phyloP scores from a whole-genome alignment of 2,329 filamentous ascomycete species.

The Apiospora sp. region DNA sequence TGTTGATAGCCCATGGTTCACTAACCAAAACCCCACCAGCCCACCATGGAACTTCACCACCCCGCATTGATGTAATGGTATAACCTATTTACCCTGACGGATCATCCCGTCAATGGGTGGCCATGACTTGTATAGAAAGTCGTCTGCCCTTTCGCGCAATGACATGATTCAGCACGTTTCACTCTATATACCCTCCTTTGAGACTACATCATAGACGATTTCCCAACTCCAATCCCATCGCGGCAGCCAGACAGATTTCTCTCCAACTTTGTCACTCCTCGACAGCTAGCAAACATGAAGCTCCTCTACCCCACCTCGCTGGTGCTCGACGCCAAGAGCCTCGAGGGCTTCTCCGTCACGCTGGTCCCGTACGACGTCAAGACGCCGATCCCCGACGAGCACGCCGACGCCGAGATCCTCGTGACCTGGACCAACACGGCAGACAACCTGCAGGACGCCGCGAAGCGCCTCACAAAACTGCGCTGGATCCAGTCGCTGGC shows the following conservation, averaged over 20 bases:
- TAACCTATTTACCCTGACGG: background rate
- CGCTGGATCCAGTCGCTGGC: constrained; percentile 73
- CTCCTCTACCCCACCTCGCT: constrained; percentile 73
- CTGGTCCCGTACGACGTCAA: constrained; percentile 69
- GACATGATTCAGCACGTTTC: background rate
- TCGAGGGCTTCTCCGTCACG: constrained; percentile 65
- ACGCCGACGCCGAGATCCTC: constrained; percentile 66
- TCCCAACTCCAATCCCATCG: background rate
- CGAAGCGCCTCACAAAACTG: constrained; percentile 61
- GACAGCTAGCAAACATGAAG: constrained; percentile 56
- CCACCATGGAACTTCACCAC: background rate
- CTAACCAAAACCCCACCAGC: constrained; percentile 4
- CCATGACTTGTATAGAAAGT: constrained; percentile 2
- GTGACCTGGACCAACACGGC: constrained; percentile 69
- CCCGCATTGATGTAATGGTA: constrained; percentile 9
- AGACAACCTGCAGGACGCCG: constrained; percentile 66
- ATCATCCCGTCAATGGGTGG: background rate
- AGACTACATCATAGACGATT: background rate
- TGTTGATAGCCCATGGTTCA: constrained; percentile 11
- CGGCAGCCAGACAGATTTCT: background rate
- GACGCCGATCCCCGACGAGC: constrained; percentile 61
- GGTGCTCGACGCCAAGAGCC: constrained; percentile 59
- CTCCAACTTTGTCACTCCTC: background rate
- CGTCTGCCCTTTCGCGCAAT: background rate
- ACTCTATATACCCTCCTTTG: background rate